These are phyloP conservation scores for Obelidium mucronatum DNA, from an alignment of 192 early-diverging fungal genomes.

Conservation along the genomic window DNA sequence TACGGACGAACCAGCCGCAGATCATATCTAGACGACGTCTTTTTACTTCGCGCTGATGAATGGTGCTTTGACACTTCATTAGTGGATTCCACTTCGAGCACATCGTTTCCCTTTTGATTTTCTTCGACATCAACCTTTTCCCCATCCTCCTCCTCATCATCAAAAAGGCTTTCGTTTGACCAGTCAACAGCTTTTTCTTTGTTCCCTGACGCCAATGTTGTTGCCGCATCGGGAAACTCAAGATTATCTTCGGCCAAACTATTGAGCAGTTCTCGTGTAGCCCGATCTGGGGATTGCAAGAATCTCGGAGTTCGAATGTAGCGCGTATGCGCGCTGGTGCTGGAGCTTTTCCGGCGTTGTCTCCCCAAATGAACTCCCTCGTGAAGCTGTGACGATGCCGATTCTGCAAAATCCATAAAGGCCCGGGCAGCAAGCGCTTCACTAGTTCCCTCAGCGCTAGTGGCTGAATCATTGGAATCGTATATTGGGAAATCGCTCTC, in stretches of 20 bases:
- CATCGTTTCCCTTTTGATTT: background rate
- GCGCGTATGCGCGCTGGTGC: background rate
- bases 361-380: background rate
- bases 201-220: background rate
- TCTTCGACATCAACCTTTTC: background rate
- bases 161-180: background rate
- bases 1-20: slow-evolving; percentile 19
- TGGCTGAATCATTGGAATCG: background rate
- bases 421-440: background rate
- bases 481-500: background rate
- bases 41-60: background rate
- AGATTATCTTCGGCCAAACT: background rate
- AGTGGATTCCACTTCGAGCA: no score
- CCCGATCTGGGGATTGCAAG: background rate
- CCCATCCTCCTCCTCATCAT: background rate
- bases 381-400: background rate
- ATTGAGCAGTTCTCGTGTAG: background rate
- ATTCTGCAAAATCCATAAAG: background rate
- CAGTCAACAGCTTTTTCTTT: no score
- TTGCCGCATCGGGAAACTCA: background rate
- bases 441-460: background rate
- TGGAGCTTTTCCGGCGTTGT: background rate
- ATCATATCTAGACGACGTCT: slow-evolving; percentile 17
- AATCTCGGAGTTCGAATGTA: slow-evolving; percentile 1
- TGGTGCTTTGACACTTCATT: no score